A percentile compares a stretch with the other conserved stretches of the same genome.
phyloP scores from a whole-genome alignment of 306 rosid genomes.

The Senna tora region DNA sequence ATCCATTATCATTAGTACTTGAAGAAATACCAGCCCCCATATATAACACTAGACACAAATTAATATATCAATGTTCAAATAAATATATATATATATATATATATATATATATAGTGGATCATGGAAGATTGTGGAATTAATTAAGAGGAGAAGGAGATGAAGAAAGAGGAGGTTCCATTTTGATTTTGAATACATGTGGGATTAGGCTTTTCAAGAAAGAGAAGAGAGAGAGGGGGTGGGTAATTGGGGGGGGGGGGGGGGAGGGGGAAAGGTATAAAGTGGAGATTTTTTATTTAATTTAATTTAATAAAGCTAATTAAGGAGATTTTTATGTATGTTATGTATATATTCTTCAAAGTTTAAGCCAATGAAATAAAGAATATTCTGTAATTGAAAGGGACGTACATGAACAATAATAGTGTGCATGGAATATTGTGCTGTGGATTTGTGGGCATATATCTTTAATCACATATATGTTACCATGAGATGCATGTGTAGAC shows the following conservation, averaged over 20 bases:
- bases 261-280: constrained; percentile 39
- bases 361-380: constrained; percentile 17
- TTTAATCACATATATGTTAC: background rate
- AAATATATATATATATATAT: too few relatives aligned
- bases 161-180: constrained; percentile 46
- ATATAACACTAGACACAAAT: background rate
- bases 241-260: too few relatives aligned
- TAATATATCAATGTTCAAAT: too few relatives aligned
- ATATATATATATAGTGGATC: too few relatives aligned
- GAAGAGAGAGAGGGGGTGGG: background rate
- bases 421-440: constrained; percentile 27
- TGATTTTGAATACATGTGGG: background rate
- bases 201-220: constrained; percentile 12
- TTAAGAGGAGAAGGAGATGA: constrained; percentile 28
- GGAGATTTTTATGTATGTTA: too few relatives aligned
- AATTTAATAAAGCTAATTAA: too few relatives aligned
- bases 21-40: constrained; percentile 70
- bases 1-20: background rate
- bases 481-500: background rate
- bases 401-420: constrained; percentile 21
- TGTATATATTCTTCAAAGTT: constrained; percentile 12
- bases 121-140: too few relatives aligned
- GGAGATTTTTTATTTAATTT: background rate
- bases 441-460: background rate
- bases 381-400: constrained; percentile 5